Conservation (phyloP, 2,329 filamentous ascomycete genomes). For the Ascocoryne sarcoides region DNA sequence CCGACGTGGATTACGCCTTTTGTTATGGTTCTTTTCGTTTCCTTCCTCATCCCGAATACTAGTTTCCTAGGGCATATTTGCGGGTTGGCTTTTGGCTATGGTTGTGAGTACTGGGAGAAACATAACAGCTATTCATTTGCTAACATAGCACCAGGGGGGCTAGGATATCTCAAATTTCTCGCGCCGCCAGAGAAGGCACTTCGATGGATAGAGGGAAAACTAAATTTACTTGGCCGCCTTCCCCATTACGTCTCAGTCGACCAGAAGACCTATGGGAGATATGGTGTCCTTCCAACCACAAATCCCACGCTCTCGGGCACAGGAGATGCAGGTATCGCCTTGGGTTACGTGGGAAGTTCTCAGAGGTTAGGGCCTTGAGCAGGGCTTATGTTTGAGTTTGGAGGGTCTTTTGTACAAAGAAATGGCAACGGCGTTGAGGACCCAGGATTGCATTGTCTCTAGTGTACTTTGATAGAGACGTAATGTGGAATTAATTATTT, state of each 20-base stretch:
- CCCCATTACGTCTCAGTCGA: slow-evolving; percentile 93
- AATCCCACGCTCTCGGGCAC: slow-evolving; percentile 29
- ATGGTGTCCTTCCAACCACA: slow-evolving; percentile 70
- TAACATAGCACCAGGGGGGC: too few species aligned
- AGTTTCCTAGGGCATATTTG: slow-evolving; percentile 83
- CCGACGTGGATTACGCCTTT: slow-evolving; percentile 90
- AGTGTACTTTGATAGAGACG: too few species aligned
- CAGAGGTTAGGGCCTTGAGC: slow-evolving; percentile 62
- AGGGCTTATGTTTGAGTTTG: too few species aligned
- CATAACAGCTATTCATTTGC: too few species aligned
- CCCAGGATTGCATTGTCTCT: too few species aligned
- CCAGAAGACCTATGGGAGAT: slow-evolving; percentile 90
- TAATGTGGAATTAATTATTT: too few species aligned
- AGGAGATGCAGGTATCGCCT: slow-evolving; percentile 34
- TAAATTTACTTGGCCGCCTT: slow-evolving; percentile 74
- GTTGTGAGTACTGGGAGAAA: slow-evolving; percentile 67
- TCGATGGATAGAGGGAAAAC: slow-evolving; percentile 78
- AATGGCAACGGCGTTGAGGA: too few species aligned
- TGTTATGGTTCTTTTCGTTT: slow-evolving; percentile 64
- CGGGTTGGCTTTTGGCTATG: slow-evolving; percentile 75
- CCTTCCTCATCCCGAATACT: slow-evolving; percentile 69
- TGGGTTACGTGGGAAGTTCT: slow-evolving; percentile 54
- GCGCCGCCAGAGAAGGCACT: slow-evolving; percentile 83
- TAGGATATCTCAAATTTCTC: slow-evolving; percentile 83
- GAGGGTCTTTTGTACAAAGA: too few species aligned